phyloP scores from a whole-genome alignment of 2,329 filamentous ascomycete species.

The Tolypocladium ophioglossoides region DNA sequence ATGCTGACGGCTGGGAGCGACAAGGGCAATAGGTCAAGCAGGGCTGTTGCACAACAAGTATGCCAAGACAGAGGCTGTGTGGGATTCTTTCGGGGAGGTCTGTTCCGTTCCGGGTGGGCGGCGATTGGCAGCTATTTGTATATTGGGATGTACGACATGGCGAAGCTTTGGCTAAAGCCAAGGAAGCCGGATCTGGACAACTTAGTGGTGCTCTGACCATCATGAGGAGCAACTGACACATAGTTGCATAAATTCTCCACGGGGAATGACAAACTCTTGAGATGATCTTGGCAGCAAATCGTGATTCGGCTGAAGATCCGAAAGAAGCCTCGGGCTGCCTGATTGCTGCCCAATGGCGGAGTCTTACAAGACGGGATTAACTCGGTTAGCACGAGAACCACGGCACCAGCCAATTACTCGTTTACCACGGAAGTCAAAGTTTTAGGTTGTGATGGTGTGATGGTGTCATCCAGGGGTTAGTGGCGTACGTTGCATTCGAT shows the following conservation, averaged over 20 bases:
- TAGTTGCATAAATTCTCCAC: background rate
- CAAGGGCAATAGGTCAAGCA: conserved; percentile 17
- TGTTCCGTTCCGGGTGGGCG: conserved; percentile 68
- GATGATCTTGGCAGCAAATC: background rate
- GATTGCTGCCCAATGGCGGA: background rate
- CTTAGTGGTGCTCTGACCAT: conserved; percentile 11
- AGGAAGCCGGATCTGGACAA: conserved; percentile 31
- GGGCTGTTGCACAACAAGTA: conserved; percentile 55
- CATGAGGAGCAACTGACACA: background rate
- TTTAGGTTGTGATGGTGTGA: conserved; percentile 1
- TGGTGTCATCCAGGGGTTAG: conserved; percentile 8
- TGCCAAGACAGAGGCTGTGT: conserved; percentile 54
- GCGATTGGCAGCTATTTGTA: conserved; percentile 76
- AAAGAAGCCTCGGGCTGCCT: background rate
- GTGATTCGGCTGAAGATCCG: background rate
- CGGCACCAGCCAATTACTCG: background rate
- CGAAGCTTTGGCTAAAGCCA: conserved; percentile 50
- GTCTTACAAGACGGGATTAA: background rate
- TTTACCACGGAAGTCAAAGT: background rate
- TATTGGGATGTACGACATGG: conserved; percentile 75
- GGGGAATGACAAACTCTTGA: background rate
- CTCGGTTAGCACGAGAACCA: too few species aligned
- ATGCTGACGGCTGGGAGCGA: conserved; percentile 57
- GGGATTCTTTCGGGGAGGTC: conserved; percentile 69
- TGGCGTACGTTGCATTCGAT: conserved; percentile 5